Percentiles rank a stretch among this genome's conserved stretches.
Conservation (phyloP, 768 basidiomycete genomes). For the Phlebiopsis gigantea region DNA sequence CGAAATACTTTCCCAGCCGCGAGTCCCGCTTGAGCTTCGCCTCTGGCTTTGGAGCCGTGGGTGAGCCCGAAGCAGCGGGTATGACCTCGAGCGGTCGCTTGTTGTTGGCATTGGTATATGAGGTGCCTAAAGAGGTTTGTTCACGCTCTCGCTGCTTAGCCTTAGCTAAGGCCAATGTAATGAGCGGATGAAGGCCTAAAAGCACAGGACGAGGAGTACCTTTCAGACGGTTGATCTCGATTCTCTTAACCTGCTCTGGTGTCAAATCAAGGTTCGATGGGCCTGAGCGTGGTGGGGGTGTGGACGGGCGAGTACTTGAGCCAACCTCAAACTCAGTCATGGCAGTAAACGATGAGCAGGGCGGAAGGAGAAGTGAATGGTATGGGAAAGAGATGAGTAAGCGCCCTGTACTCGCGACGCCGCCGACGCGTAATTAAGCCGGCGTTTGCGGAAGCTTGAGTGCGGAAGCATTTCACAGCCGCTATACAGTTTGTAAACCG, state of each 20-base stretch:
- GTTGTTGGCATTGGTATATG: conserved; percentile 55
- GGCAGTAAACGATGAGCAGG: not conserved
- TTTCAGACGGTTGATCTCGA: conserved; percentile 77
- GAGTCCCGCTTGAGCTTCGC: conserved; percentile 65
- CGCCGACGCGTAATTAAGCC: conserved; percentile 5
- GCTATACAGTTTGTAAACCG: not conserved
- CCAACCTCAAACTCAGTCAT: conserved; percentile 15
- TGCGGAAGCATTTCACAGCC: not conserved
- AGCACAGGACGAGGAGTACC: conserved; percentile 33
- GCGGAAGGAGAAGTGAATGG: not conserved
- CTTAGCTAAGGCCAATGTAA: conserved; percentile 49
- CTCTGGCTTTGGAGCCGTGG: conserved; percentile 47
- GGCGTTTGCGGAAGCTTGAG: not conserved
- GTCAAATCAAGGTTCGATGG: conserved; percentile 32
- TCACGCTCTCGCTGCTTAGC: conserved; percentile 67
- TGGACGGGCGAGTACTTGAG: conserved; percentile 27
- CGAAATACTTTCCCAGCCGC: conserved; percentile 87
- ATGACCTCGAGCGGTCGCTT: conserved; percentile 66
- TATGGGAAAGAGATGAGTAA: conserved; percentile 13
- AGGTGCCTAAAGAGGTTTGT: conserved; percentile 43
- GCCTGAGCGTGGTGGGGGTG: conserved; percentile 32
- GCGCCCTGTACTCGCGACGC: conserved; percentile 3
- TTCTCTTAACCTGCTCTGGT: conserved; percentile 63
- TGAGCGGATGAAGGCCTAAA: not conserved
- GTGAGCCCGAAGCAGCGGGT: conserved; percentile 54